A percentile compares a stretch with the other conserved stretches of the same genome.
phyloP scores from a whole-genome alignment of 331 rosid genomes.

The Malus hybrid region DNA sequence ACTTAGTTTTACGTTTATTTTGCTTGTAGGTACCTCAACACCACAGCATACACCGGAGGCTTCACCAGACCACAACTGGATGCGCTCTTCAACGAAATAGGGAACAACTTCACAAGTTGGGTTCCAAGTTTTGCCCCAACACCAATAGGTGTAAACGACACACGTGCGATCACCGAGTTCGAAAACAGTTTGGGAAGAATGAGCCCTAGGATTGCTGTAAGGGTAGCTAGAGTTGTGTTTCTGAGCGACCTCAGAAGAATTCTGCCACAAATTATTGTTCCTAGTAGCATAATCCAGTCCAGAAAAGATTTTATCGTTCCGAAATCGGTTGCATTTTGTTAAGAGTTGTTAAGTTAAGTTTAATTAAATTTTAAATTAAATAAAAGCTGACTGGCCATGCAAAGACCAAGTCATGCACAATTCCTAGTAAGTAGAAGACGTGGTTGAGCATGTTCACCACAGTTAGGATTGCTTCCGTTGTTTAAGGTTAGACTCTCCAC shows the following conservation, averaged over 20 bases:
- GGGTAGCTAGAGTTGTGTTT: constrained; percentile 30
- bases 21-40: constrained; percentile 28
- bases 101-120: constrained; percentile 14
- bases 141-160: constrained; percentile 14
- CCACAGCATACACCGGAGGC: constrained; percentile 27
- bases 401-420: too few relatives aligned
- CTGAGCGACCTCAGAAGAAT: constrained; percentile 26
- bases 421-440: too few relatives aligned
- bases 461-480: too few relatives aligned
- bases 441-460: too few relatives aligned
- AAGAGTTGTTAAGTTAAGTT: too few relatives aligned
- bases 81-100: constrained; percentile 13
- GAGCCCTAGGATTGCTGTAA: constrained; percentile 27
- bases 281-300: constrained; percentile 36
- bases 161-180: constrained; percentile 21
- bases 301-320: constrained; percentile 25
- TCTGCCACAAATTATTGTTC: constrained; percentile 32
- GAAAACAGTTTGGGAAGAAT: constrained; percentile 26
- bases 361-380: too few relatives aligned
- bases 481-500: too few relatives aligned
- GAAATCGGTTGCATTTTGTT: constrained; percentile 17
- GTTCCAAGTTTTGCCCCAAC: constrained; percentile 19
- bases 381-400: too few relatives aligned
- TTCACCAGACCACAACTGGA: constrained; percentile 12
- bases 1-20: background rate